phyloP scores from a whole-genome alignment of 306 rosid genomes.

The Rubus idaeus region DNA sequence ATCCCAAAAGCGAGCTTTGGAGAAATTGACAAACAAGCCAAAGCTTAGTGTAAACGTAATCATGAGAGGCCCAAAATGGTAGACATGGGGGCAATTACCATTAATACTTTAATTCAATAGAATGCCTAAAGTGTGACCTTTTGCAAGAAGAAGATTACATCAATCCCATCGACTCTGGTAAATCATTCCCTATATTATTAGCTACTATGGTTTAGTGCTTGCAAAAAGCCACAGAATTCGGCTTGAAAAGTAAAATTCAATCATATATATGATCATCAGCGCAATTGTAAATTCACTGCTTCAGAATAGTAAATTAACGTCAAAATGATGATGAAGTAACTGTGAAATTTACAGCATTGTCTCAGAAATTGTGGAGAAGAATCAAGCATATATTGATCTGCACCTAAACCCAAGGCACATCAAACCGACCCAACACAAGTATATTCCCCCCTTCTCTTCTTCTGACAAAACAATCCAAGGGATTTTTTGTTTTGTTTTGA shows the following conservation, averaged over 20 bases:
- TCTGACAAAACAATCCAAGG: neutral
- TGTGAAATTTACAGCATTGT: neutral
- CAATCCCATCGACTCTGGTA: neutral
- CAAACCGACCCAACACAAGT: neutral
- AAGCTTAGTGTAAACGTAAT: conserved; percentile 24
- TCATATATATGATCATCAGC: conserved; percentile 21
- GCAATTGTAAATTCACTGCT: neutral
- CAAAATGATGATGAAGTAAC: neutral
- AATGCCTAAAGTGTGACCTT: conserved; percentile 9
- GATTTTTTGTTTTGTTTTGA: neutral
- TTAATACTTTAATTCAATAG: conserved; percentile 1
- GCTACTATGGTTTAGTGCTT: conserved; percentile 6
- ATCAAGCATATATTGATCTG: neutral
- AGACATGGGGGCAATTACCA: neutral
- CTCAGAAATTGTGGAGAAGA: neutral
- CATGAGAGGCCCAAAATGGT: conserved; percentile 27
- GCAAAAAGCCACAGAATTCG: conserved; percentile 19
- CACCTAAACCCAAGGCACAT: neutral
- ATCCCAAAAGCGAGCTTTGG: neutral
- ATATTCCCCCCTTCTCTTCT: neutral
- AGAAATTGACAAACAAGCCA: conserved; percentile 1
- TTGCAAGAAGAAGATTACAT: conserved; percentile 9
- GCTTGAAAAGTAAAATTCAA: conserved; percentile 14
- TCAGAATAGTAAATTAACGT: neutral
- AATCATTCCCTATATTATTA: neutral